Base-by-base conservation (phyloP, 2,329 filamentous ascomycete species). In the Cercospora sojina region DNA sequence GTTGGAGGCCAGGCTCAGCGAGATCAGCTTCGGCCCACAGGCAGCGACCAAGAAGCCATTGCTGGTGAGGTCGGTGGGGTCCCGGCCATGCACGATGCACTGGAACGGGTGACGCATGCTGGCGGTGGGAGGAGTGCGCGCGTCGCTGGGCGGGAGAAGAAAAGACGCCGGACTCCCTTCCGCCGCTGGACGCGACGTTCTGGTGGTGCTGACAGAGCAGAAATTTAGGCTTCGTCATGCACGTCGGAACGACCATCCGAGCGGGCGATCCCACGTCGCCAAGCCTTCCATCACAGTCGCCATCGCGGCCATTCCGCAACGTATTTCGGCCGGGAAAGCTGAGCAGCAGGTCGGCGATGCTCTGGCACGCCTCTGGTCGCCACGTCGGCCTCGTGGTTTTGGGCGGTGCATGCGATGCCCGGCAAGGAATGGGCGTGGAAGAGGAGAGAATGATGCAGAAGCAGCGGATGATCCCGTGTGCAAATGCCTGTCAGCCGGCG, bases 1-100 rank as follows among this genome's bases (percentile, higher is more conserved):
- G 32, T 88, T 86, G 67, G 86, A 82, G n/a, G 80, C 74, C 6
- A 88, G 79, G 74, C 83, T 83, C 76, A 92, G 90, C 2, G 87
- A 86, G 74, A 91, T 86, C 62, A 97, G 86, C 72, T 84, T 86
- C 57, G 89, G 86, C 13, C 91, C 92, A 67, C 88, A 88, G 27
- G 91, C 91, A 41, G 90, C 91, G 72, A 96, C 84, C 18, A 97
- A 78, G 20, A 90, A 79, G 71, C 84, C 77, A 13, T 74, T 69
- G 60, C 65, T 61, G 47, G 62, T 47, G n/a, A 47, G 29, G 29
- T 69, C 70, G 31, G 47, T 59, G 41, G 43, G 59, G n/a, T 53
- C 58, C 41, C 47, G 49, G n/a, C 69, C 73, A 72, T 55, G 73
- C 67, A 59, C 72, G 51, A 82, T 69, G 67, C 78, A 80, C 70